A percentile compares a stretch with the other conserved stretches of the same genome.
Conservation (phyloP, 2,329 filamentous ascomycete species). For the Fusarium napiforme region DNA sequence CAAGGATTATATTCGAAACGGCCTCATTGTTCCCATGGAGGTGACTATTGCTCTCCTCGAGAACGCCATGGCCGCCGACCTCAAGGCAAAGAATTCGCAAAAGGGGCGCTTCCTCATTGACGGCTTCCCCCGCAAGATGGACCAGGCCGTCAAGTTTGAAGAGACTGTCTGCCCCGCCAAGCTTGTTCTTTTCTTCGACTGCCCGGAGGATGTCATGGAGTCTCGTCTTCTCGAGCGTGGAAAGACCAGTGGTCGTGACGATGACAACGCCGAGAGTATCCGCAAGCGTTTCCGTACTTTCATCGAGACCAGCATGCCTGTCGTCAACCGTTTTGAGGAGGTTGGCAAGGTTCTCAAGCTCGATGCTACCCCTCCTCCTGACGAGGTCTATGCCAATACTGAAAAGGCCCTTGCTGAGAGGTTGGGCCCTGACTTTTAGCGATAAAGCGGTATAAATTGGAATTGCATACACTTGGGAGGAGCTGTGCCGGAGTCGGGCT, state of each 20-base stretch:
- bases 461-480: conserved; percentile 23
- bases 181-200: conserved; percentile 94
- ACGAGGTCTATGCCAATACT: conserved; percentile 68
- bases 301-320: conserved; percentile 96
- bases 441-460: conserved; percentile 5
- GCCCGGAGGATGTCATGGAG: conserved; percentile 90
- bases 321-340: conserved; percentile 84
- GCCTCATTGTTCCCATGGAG: conserved; percentile 98
- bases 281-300: conserved; percentile 96
- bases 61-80: conserved; percentile 84
- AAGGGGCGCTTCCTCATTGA: conserved; percentile 80
- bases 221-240: conserved; percentile 84
- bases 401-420: conserved; percentile 60
- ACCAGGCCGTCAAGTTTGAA: conserved; percentile 96
- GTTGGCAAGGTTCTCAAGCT: conserved; percentile 85
- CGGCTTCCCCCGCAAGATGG: conserved; percentile 95
- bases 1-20: conserved; percentile 91
- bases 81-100: conserved; percentile 60
- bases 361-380: conserved; percentile 74
- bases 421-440: conserved; percentile 55
- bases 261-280: conserved; percentile 96
- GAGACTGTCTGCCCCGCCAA: conserved; percentile 83
- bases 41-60: conserved; percentile 93
- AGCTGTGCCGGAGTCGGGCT: conserved; percentile 21
- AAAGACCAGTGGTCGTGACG: conserved; percentile 88